Evolutionary conservation across 768 basidiomycete genomes (phyloP).

Genomic region (Leccinum fibrillosum): DNA sequence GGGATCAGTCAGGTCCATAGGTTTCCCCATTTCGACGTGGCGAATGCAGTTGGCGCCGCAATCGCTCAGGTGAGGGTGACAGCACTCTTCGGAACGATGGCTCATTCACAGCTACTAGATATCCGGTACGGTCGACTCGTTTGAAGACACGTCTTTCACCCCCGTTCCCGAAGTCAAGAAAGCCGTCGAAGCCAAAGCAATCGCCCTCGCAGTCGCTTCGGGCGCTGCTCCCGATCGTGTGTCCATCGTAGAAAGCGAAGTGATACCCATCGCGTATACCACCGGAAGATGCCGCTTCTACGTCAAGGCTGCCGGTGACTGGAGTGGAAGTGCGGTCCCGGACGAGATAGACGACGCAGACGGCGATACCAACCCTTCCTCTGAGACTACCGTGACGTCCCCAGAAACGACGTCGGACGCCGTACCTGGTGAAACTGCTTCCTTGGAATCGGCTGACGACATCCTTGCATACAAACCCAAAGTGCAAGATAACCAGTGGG

Average conservation of each 20-base stretch:
- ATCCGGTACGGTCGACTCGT: constrained; percentile 44
- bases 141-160: constrained; percentile 38
- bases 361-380: not conserved
- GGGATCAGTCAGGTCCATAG: constrained; percentile 52
- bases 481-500: constrained; percentile 42
- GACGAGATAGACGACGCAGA: constrained; percentile 20
- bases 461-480: constrained; percentile 36
- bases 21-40: constrained; percentile 51
- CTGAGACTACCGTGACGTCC: constrained; percentile 1
- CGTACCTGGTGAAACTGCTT: constrained; percentile 13
- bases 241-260: constrained; percentile 54
- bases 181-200: constrained; percentile 37
- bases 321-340: constrained; percentile 26
- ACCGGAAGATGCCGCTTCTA: constrained; percentile 41
- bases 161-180: constrained; percentile 30
- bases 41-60: constrained; percentile 61
- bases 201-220: constrained; percentile 41
- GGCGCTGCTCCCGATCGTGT: constrained; percentile 44
- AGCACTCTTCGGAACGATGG: not conserved
- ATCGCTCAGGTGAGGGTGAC: constrained; percentile 33
- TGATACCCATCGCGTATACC: constrained; percentile 43
- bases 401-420: constrained; percentile 2
- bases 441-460: constrained; percentile 16
- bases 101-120: constrained; percentile 32
- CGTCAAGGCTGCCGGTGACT: constrained; percentile 60